phyloP scores from a whole-genome alignment of 176 grass and related monocot species.

The Avena insularis region DNA sequence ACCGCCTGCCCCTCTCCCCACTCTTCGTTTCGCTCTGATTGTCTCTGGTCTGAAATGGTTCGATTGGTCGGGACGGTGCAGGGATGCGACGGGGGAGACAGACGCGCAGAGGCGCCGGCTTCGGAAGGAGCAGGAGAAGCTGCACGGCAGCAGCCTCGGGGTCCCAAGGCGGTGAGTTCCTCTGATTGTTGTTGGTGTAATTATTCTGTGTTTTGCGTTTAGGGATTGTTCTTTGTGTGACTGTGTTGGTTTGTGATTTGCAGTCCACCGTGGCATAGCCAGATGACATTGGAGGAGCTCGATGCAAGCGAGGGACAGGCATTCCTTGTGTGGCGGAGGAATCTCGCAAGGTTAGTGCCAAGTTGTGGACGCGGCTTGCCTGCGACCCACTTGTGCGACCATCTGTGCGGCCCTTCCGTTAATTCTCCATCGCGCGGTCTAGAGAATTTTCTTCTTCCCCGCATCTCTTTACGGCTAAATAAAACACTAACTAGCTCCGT shows the following conservation, averaged over 20 bases:
- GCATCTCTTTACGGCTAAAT: neutral
- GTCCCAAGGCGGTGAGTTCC: conserved; percentile 74
- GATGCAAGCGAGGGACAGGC: conserved; percentile 69
- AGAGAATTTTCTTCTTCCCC: neutral
- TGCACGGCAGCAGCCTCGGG: conserved; percentile 68
- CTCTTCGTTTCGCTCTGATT: neutral
- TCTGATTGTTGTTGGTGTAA: neutral
- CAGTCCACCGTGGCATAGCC: conserved; percentile 75
- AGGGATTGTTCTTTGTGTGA: conserved; percentile 17
- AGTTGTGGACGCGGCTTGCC: neutral
- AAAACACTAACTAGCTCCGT: neutral
- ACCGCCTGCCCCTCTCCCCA: neutral
- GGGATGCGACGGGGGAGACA: conserved; percentile 61
- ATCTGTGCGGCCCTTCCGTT: neutral
- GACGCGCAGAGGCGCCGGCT: conserved; percentile 56
- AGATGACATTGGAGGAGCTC: conserved; percentile 82
- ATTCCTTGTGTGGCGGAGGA: conserved; percentile 88
- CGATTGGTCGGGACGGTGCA: conserved; percentile 18
- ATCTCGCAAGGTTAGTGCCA: conserved; percentile 67
- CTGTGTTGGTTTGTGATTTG: neutral
- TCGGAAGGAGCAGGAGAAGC: conserved; percentile 77
- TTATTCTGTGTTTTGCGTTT: neutral
- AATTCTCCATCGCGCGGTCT: neutral
- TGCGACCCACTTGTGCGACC: too few species aligned
- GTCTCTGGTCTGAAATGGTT: conserved; percentile 14